Base-by-base conservation (phyloP, 768 basidiomycete genomes). In the Lactifluus rugatus region DNA sequence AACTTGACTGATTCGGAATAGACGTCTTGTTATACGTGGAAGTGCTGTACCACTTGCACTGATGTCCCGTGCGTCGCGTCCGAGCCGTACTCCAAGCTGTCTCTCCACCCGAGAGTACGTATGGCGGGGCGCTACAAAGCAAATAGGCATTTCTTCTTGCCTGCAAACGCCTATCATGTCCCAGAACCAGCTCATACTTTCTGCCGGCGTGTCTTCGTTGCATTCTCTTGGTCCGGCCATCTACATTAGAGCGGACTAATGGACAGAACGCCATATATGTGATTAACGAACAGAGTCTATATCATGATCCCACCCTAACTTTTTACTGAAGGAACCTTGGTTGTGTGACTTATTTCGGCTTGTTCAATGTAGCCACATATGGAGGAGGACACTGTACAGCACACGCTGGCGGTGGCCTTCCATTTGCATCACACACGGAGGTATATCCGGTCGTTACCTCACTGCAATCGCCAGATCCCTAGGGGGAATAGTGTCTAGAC, bases 351-450 rank as follows among this genome's bases (percentile, higher is more conserved):
- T 23, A 47, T 21, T 51, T 31, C 47, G 39, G 48, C 56, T 48
- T 26, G 44, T 23, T 49, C 52, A 53, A 54, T 31, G 47, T 54
- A 54, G 37, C 51, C 48, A 37, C 5, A 47, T 45, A 54, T 50
- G 42, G 57, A 42, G 48, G 57, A 53, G 47, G 25, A 46, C 36
- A 39, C 3, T 25, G 5, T 17, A 39, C 37, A 11, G 34, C 19
- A n/a, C 16, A 45, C 48, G 28, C 10, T n/a, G 37, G 23, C 47
- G 51, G 56, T n/a, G 56, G 17, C 10, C 49, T 62, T 62, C 57
- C 61, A 62, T 62, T 60, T 53, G 57, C 31, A 47, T 39, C 28
- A n/a, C 5, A 21, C 26, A 48, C 61, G 57, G 57, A 55, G 34
- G 56, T 2, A 37, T 28, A 34, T 56, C 59, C 59, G 54, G 41